phyloP scores from a whole-genome alignment of 2,329 filamentous ascomycete species.

The Furcasterigmium furcatum region DNA sequence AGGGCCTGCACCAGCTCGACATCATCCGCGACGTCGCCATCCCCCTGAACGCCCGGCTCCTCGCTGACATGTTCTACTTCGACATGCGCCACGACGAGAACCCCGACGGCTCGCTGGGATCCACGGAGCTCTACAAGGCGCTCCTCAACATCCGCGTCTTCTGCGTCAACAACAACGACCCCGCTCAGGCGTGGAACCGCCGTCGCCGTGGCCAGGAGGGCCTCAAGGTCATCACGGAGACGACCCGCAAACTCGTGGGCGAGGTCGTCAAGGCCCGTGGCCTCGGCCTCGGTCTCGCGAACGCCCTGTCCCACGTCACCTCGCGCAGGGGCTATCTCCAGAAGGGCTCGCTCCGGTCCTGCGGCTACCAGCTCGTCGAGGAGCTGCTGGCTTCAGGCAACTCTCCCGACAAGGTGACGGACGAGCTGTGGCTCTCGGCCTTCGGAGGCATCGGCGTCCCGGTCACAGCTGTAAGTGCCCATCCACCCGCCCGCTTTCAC shows the following conservation, averaged over 20 bases:
- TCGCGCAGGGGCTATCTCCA: conserved; percentile 23
- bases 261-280: conserved; percentile 27
- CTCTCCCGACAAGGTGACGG: conserved; percentile 27
- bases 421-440: conserved; percentile 33
- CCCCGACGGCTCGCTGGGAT: conserved; percentile 42
- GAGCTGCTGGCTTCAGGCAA: conserved; percentile 29
- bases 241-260: conserved; percentile 34
- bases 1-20: conserved; percentile 35
- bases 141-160: conserved; percentile 41
- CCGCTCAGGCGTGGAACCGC: conserved; percentile 41
- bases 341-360: conserved; percentile 32
- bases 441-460: conserved; percentile 36
- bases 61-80: conserved; percentile 55
- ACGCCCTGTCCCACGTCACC: conserved; percentile 21
- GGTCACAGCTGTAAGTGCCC: conserved; percentile 32
- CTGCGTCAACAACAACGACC: conserved; percentile 44
- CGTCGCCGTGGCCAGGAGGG: conserved; percentile 37
- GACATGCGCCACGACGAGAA: conserved; percentile 53
- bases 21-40: conserved; percentile 53
- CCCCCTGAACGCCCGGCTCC: conserved; percentile 51
- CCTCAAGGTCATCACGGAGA: conserved; percentile 28
- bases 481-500: no score
- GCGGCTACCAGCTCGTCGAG: conserved; percentile 32
- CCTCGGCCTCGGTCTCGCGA: conserved; percentile 23
- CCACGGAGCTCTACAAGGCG: conserved; percentile 36